phyloP scores from a whole-genome alignment of 805 yeast genomes.

The Torulaspora microellipsoides region DNA sequence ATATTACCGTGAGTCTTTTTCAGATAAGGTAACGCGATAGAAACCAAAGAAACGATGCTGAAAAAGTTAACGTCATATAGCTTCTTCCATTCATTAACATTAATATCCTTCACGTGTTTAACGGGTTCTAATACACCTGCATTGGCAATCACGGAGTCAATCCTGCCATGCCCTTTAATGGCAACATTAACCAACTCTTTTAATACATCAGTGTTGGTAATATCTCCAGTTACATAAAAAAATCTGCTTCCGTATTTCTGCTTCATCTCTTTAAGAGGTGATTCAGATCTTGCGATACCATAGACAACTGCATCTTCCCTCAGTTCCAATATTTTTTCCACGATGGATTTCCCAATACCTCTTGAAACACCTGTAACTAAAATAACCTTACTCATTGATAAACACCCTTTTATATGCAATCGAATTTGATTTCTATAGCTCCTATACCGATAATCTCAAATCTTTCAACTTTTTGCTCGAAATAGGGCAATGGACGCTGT shows the following conservation, averaged over 20 bases:
- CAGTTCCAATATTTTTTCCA: conserved; percentile 42
- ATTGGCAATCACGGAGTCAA: conserved; percentile 66
- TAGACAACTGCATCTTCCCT: conserved; percentile 49
- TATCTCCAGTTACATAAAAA: conserved; percentile 54
- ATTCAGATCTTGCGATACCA: conserved; percentile 60
- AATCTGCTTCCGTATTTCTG: conserved; percentile 48
- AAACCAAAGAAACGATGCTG: conserved; percentile 59
- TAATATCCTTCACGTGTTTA: conserved; percentile 37
- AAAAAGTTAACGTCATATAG: conserved; percentile 76
- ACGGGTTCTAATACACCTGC: conserved; percentile 88
- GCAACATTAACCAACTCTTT: conserved; percentile 43
- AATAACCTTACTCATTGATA: conserved; percentile 31
- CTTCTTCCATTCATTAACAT: conserved; percentile 53
- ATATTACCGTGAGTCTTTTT: conserved; percentile 52
- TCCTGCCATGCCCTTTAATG: conserved; percentile 45
- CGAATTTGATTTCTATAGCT: neutral
- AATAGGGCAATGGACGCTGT: no score
- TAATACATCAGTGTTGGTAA: conserved; percentile 38
- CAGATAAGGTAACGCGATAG: conserved; percentile 53
- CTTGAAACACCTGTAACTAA: conserved; percentile 62
- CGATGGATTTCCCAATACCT: conserved; percentile 80
- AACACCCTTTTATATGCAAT: neutral
- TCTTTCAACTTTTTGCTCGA: neutral
- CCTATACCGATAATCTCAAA: neutral
- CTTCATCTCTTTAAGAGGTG: conserved; percentile 42